These are phyloP conservation scores for Coemansia sp. DNA, from an alignment of 192 early-diverging fungal species.

Conservation along the genomic window DNA sequence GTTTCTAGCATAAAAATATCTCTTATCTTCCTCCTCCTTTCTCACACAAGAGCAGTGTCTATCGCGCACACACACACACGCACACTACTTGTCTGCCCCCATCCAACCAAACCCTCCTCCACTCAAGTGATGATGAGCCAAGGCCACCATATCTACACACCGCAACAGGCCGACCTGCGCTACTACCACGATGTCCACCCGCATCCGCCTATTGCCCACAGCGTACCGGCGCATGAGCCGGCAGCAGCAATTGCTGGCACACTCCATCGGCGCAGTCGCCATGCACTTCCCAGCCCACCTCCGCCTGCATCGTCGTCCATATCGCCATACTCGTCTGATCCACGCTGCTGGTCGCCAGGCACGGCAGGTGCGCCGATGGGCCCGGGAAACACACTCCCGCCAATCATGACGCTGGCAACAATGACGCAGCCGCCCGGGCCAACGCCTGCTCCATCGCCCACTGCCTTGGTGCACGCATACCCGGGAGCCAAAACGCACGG, in stretches of 20 bases:
- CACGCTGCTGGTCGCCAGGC: background rate
- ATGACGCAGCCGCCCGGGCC: background rate
- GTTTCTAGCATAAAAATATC: background rate
- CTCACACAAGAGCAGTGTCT: too few relatives aligned
- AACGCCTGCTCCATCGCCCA: background rate
- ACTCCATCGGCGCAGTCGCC: background rate
- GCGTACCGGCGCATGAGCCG: background rate
- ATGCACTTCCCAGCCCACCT: slow-evolving; percentile 2
- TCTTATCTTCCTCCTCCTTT: background rate
- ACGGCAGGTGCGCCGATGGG: background rate
- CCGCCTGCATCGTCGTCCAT: background rate
- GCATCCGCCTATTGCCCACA: background rate
- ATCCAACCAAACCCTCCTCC: background rate
- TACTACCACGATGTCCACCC: background rate
- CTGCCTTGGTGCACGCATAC: background rate
- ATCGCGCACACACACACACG: too few relatives aligned
- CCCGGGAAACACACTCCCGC: background rate
- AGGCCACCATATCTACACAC: slow-evolving; percentile 6
- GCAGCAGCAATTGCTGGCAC: background rate
- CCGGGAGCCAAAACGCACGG: background rate
- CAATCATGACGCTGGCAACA: background rate
- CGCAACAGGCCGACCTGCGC: background rate
- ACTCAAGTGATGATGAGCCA: slow-evolving; percentile 5
- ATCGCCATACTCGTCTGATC: background rate
- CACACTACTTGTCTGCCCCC: too few relatives aligned